Base-by-base conservation (phyloP, 805 yeast species). In the Lipomyces spencermartinsiae region DNA sequence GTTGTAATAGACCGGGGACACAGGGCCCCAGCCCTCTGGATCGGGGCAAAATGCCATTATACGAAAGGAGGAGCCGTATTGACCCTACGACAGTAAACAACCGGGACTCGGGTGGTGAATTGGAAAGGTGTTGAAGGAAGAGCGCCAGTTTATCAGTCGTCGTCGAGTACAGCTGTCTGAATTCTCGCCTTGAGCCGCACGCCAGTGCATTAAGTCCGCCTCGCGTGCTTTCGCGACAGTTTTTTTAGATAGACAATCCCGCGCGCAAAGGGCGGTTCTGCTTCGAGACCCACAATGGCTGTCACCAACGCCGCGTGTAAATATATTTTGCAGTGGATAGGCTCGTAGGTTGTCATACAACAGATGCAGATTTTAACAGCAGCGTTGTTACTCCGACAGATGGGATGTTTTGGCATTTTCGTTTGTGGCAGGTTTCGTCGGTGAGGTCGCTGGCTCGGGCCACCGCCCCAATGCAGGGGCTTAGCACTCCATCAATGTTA, bases 21-120 rank as follows among this genome's bases (percentile, higher is more conserved):
- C 58, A 22, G 81, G 81, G 12, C 81, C 80, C 81, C 81, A 79
- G 19, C 81, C 81, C 22, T 72, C 76, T 12, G 65, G 66, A 37
- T 68, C 73, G 14, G 59, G 58, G 61, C 76, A 74, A 58, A 68
- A 19, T 16, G 59, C 43, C 67, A 35, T 57, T 43, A 29, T 53
- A 43, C 49, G 49, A 16, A 43, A 14, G 7, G 8, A 43, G 19
- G 49, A 43, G 19, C 16, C 35, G 31, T 16, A 43, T 43, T 4
- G n/a, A n/a, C 25, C 56, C 7, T 29, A 53, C n/a, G n/a, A 9
- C 1, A 10, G 56, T 29, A 39, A 53, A 22, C 56, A n/a, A 33
- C 25, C n/a, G 6, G 33, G 34, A 25, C 9, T 25, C 8, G 14
- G 49, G 10, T 43, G 49, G 19, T 43, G 49, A 43, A 43, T 43